Evolutionary conservation across 2,329 filamentous ascomycete genomes (phyloP).

Genomic region (Tolypocladium album): DNA sequence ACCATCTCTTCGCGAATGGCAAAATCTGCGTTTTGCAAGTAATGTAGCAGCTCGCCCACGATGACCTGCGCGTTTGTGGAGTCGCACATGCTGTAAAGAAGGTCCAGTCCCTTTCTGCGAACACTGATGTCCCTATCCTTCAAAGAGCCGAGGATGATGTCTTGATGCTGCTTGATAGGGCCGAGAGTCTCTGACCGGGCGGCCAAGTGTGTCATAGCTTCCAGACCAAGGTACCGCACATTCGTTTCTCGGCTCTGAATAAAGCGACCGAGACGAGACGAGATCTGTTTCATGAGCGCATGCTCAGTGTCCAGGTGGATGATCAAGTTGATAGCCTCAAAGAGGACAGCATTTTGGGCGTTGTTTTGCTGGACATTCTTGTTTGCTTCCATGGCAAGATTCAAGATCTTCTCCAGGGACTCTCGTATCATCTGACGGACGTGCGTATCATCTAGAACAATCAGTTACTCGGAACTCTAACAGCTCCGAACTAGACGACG

Average conservation of each 20-base stretch:
- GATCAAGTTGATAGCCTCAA: conserved; percentile 96
- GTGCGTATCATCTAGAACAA: conserved; percentile 68
- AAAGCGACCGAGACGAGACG: conserved; percentile 80
- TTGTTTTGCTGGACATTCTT: conserved; percentile 99
- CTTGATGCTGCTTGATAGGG: conserved; percentile 96
- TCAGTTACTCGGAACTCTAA: neutral
- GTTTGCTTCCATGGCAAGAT: conserved; percentile 81
- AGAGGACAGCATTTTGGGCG: conserved; percentile 92
- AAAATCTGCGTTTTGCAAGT: conserved; percentile 93
- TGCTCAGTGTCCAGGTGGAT: conserved; percentile 96
- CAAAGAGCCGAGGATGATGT: conserved; percentile 86
- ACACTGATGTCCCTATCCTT: conserved; percentile 97
- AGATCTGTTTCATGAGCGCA: conserved; percentile 92
- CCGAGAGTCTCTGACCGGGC: conserved; percentile 88
- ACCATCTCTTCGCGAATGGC: conserved; percentile 99
- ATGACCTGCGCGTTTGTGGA: conserved; percentile 87
- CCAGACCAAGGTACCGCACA: conserved; percentile 86
- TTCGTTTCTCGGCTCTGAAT: conserved; percentile 97
- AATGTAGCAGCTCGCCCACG: conserved; percentile 85
- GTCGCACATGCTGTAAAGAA: conserved; percentile 99
- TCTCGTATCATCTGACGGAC: conserved; percentile 86
- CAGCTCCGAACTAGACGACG: conserved; percentile 9
- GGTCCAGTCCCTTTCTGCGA: conserved; percentile 84
- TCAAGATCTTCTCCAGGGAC: conserved; percentile 81
- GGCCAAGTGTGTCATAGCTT: conserved; percentile 97